Conservation (phyloP, 2,329 filamentous ascomycete species). For the Blumeriella jaapii region DNA sequence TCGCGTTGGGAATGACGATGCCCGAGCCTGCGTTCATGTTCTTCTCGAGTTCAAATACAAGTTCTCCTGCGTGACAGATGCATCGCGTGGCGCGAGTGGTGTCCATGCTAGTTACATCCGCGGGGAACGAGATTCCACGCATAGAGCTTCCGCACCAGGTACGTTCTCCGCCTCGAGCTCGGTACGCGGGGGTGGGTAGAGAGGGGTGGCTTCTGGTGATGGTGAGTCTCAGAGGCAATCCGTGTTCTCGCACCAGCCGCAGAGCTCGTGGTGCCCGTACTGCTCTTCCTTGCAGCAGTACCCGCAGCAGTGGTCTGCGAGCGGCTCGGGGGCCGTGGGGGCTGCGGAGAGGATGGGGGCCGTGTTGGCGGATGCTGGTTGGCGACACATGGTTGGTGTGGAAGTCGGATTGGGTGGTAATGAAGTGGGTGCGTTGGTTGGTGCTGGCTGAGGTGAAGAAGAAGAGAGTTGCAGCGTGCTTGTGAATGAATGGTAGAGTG, state of each 20-base stretch:
- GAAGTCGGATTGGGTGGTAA: neutral
- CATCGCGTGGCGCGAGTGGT: no score
- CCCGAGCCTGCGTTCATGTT: no score
- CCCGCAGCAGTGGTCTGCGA: slow-evolving; percentile 39
- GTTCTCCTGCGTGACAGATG: no score
- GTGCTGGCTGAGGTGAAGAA: no score
- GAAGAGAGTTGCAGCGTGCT: no score
- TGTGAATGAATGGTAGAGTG: no score
- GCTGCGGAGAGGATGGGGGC: slow-evolving; percentile 28
- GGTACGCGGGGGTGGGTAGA: neutral
- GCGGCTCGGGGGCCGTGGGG: slow-evolving; percentile 32
- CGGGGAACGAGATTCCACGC: no score
- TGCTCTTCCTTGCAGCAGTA: slow-evolving; percentile 41
- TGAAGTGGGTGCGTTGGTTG: no score
- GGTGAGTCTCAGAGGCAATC: slow-evolving; percentile 22
- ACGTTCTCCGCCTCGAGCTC: neutral
- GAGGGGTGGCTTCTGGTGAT: neutral
- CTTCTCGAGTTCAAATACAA: no score
- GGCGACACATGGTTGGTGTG: neutral
- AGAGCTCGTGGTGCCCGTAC: slow-evolving; percentile 40
- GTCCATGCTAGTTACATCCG: no score
- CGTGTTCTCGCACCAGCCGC: slow-evolving; percentile 33
- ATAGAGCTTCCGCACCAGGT: no score
- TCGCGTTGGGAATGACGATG: no score
- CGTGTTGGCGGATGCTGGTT: slow-evolving; percentile 1